Evolutionary conservation across 2,329 filamentous ascomycete species (phyloP).

Genomic region (Epichloe hybrida): DNA sequence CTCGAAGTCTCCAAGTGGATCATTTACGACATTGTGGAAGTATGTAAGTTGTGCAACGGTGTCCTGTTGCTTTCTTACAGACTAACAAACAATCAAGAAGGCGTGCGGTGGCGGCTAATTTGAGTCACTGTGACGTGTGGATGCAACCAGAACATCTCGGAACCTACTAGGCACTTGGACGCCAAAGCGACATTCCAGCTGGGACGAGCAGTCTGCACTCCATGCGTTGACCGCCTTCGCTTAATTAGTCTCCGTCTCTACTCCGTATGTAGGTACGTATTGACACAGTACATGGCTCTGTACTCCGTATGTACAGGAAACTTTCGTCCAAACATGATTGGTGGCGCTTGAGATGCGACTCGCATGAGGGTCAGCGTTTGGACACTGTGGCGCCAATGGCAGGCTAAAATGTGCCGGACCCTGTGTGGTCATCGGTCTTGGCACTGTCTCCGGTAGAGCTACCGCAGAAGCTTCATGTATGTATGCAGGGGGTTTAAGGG

Average conservation of each 20-base stretch:
- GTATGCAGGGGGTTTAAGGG: no score
- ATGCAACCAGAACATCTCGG: no score
- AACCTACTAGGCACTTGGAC: no score
- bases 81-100: not conserved
- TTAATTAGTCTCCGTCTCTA: no score
- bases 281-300: no score
- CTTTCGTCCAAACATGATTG: not conserved
- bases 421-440: not conserved
- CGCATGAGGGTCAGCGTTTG: constrained; percentile 1
- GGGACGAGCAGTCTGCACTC: not conserved
- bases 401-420: constrained; percentile 3
- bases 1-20: constrained; percentile 10
- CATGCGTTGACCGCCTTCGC: no score
- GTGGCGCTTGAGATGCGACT: not conserved
- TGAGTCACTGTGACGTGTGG: not conserved
- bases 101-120: not conserved
- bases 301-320: not conserved
- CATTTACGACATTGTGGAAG: not conserved
- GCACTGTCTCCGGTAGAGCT: constrained; percentile 3
- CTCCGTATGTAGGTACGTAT: no score
- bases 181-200: no score
- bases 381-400: constrained; percentile 7
- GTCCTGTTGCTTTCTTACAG: not conserved
- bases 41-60: not conserved
- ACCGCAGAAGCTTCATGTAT: not conserved